These are phyloP conservation scores for Dendrothele bispora DNA, from an alignment of 768 basidiomycete genomes.

Conservation along the genomic window DNA sequence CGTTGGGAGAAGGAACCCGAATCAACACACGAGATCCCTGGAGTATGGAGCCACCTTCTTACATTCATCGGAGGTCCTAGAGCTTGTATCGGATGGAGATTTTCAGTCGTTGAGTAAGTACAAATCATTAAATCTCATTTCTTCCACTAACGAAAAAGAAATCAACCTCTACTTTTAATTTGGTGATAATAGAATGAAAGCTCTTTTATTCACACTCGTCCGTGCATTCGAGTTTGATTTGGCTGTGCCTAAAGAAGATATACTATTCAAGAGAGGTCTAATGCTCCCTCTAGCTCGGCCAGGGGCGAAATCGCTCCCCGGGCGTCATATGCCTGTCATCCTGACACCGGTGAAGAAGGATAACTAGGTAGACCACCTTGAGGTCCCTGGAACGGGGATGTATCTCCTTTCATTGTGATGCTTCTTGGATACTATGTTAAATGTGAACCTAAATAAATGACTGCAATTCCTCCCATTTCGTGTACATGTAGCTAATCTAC, in stretches of 20 bases:
- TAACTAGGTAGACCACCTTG: too few relatives aligned
- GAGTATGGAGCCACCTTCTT: slow-evolving; percentile 49
- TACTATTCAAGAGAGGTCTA: too few relatives aligned
- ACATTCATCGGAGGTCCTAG: slow-evolving; percentile 47
- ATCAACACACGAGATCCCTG: slow-evolving; percentile 45
- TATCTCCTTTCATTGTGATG: too few relatives aligned
- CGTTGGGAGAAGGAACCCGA: slow-evolving; percentile 56
- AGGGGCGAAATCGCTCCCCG: too few relatives aligned
- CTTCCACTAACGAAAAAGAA: not conserved
- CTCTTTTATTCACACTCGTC: slow-evolving; percentile 47
- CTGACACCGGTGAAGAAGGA: too few relatives aligned
- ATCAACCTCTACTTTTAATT: not conserved
- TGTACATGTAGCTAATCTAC: too few relatives aligned
- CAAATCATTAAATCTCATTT: not conserved
- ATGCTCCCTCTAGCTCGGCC: too few relatives aligned
- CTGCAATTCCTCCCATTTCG: too few relatives aligned
- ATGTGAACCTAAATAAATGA: too few relatives aligned
- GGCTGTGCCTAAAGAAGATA: slow-evolving; percentile 45
- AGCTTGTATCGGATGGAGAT: slow-evolving; percentile 48
- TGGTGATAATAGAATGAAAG: slow-evolving; percentile 46
- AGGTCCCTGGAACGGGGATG: too few relatives aligned
- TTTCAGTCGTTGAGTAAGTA: slow-evolving; percentile 44
- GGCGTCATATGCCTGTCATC: too few relatives aligned
- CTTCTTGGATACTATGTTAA: too few relatives aligned
- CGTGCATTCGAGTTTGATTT: slow-evolving; percentile 54